These are phyloP conservation scores for Microcera coccophila DNA, from an alignment of 2,329 filamentous ascomycete genomes.

Conservation along the genomic window DNA sequence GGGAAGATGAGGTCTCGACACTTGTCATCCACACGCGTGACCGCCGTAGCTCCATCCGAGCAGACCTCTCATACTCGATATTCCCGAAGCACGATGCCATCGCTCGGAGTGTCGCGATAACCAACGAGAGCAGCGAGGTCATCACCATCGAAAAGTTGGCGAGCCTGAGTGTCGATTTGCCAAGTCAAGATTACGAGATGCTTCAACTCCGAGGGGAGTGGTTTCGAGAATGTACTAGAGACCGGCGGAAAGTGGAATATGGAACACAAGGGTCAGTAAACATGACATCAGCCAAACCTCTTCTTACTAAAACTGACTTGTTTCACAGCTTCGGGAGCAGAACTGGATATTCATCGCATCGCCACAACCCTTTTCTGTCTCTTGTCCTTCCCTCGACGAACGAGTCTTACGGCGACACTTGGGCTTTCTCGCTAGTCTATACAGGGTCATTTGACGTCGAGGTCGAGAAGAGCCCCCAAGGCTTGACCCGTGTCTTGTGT, in stretches of 20 bases:
- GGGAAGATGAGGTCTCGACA: conserved; percentile 53
- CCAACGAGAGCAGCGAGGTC: conserved; percentile 51
- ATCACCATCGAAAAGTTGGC: conserved; percentile 55
- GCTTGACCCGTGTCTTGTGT: conserved; percentile 55
- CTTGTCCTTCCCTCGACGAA: conserved; percentile 55
- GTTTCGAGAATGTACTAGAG: conserved; percentile 54
- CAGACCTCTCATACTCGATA: conserved; percentile 59
- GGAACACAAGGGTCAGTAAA: conserved; percentile 49
- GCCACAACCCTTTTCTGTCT: conserved; percentile 62
- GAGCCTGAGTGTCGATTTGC: conserved; percentile 59
- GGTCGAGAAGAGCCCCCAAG: conserved; percentile 60
- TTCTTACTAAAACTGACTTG: conserved; percentile 1
- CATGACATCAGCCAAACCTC: fast-evolving
- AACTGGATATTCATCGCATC: conserved; percentile 59
- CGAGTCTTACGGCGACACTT: conserved; percentile 58
- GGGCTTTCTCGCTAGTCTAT: conserved; percentile 63
- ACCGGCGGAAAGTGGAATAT: conserved; percentile 53
- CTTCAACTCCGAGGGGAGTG: conserved; percentile 61
- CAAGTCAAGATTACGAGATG: conserved; percentile 58
- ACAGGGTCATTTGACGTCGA: conserved; percentile 59
- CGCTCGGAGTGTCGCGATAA: conserved; percentile 57
- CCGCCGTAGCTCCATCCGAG: conserved; percentile 53
- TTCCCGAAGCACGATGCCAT: conserved; percentile 60
- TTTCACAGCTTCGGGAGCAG: conserved; percentile 53
- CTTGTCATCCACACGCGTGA: conserved; percentile 56